Evolutionary conservation across 108 stramenopile species (phyloP).

Genomic region (Fragilaria crotonensis): DNA sequence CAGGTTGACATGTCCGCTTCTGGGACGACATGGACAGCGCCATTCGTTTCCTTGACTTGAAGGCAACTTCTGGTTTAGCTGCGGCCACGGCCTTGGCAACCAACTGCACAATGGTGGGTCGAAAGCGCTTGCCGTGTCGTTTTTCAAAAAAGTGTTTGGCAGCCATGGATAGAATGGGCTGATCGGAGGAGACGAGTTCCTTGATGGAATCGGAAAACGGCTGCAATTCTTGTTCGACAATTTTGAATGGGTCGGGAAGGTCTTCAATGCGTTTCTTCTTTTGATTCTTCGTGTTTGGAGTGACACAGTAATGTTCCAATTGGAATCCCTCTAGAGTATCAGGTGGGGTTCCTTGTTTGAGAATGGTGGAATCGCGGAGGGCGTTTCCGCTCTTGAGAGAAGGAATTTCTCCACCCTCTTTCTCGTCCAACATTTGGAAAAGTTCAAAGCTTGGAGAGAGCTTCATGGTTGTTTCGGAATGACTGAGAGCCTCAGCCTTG

Average conservation of each 20-base stretch:
- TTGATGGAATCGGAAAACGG: constrained; percentile 94
- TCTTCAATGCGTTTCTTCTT: constrained; percentile 40
- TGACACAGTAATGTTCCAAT: constrained; percentile 44
- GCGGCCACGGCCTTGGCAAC: constrained; percentile 85
- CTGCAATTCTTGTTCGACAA: constrained; percentile 87
- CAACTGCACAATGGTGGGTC: constrained; percentile 93
- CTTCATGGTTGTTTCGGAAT: constrained; percentile 84
- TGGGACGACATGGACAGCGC: constrained; percentile 3
- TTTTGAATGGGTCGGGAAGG: constrained; percentile 80
- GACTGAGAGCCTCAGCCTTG: constrained; percentile 73
- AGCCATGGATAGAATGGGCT: constrained; percentile 95
- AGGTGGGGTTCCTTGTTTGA: constrained; percentile 34
- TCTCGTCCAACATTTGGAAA: constrained; percentile 66
- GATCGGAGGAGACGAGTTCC: constrained; percentile 93
- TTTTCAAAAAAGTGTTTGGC: constrained; percentile 98
- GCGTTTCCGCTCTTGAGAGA: constrained; percentile 53
- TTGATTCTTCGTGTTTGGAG: constrained; percentile 28
- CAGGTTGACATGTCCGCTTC: no score
- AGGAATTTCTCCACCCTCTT: constrained; percentile 70
- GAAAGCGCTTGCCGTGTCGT: constrained; percentile 93
- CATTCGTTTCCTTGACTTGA: no score
- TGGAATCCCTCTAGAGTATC: constrained; percentile 56
- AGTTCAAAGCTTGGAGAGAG: constrained; percentile 76
- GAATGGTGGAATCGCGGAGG: constrained; percentile 39
- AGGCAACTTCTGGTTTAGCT: constrained; percentile 40